phyloP scores from a whole-genome alignment of 2,329 filamentous ascomycete genomes.

The Didymella glomerata region DNA sequence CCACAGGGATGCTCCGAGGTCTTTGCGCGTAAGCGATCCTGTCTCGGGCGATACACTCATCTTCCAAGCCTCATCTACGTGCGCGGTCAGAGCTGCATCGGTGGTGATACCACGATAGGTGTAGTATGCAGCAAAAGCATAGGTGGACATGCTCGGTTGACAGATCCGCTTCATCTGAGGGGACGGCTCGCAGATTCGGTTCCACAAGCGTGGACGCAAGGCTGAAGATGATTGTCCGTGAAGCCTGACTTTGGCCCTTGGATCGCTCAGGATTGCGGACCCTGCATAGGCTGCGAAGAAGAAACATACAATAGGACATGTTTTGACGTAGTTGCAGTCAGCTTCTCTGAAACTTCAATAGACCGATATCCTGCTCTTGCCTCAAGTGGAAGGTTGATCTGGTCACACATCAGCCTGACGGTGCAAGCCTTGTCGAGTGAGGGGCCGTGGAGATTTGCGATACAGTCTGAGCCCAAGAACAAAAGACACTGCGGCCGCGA shows the following conservation, averaged over 20 bases:
- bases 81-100: not conserved
- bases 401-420: not conserved
- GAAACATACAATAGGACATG: not conserved
- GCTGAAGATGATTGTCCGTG: not conserved
- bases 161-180: constrained; percentile 6
- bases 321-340: not conserved
- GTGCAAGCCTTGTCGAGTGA: not conserved
- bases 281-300: constrained; percentile 1
- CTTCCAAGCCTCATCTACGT: not conserved
- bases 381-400: not conserved
- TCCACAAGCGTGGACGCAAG: constrained; percentile 1
- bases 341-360: not conserved
- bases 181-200: constrained; percentile 2
- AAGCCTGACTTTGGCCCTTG: not conserved
- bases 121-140: not conserved
- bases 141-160: constrained; percentile 13
- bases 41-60: not conserved
- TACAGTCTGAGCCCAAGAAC: not conserved
- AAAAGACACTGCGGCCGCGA: not conserved
- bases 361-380: not conserved
- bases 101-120: not conserved
- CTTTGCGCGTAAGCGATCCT: not conserved
- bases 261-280: not conserved
- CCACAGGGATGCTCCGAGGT: not conserved
- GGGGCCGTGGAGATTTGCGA: not conserved